These are phyloP conservation scores for Pseudogymnoascus pannorum DNA, from an alignment of 2,329 filamentous ascomycete species.

Conservation along the genomic window DNA sequence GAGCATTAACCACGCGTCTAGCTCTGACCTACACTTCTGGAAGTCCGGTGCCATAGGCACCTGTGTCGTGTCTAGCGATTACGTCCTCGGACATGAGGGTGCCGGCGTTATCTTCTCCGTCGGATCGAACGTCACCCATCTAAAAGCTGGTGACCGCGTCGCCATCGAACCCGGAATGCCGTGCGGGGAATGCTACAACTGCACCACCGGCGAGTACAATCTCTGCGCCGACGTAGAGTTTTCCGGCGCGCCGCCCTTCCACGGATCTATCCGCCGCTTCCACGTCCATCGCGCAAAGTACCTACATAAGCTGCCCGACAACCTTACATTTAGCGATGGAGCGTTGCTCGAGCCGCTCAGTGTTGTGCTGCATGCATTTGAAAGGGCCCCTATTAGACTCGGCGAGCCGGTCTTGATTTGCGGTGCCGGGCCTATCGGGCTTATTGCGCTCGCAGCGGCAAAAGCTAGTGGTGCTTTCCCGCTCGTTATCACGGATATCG, in stretches of 20 bases:
- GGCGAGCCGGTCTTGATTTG: constrained; percentile 50
- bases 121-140: constrained; percentile 45
- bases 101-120: constrained; percentile 52
- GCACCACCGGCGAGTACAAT: constrained; percentile 53
- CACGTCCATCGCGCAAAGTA: constrained; percentile 55
- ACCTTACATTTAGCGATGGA: constrained; percentile 49
- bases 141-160: constrained; percentile 53
- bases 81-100: constrained; percentile 59
- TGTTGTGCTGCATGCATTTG: constrained; percentile 55
- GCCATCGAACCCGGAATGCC: constrained; percentile 61
- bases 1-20: constrained; percentile 20
- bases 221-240: constrained; percentile 57
- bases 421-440: constrained; percentile 57
- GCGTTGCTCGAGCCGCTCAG: constrained; percentile 58
- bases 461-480: constrained; percentile 56
- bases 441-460: constrained; percentile 50
- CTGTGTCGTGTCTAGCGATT: constrained; percentile 54
- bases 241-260: constrained; percentile 52
- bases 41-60: constrained; percentile 56
- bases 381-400: constrained; percentile 43
- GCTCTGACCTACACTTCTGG: constrained; percentile 64
- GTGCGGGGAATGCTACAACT: constrained; percentile 53
- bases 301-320: constrained; percentile 48
- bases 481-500: constrained; percentile 56
- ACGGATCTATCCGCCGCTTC: constrained; percentile 54